Percentiles rank a stretch among this genome's conserved stretches.
Conservation (phyloP, 2,329 filamentous ascomycete genomes). For the Pseudocercospora ulei region DNA sequence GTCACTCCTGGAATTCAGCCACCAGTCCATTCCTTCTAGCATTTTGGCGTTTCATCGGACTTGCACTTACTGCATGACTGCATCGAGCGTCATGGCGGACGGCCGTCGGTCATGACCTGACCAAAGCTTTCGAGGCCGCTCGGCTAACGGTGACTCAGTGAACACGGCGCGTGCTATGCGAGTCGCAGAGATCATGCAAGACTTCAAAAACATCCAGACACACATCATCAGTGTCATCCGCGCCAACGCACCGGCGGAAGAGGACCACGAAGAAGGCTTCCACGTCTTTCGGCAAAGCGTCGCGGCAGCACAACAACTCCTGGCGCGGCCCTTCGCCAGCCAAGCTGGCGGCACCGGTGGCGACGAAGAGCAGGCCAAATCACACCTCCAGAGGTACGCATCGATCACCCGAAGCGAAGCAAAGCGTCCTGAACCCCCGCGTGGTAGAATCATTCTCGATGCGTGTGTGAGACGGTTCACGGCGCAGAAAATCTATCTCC, state of each 20-base stretch:
- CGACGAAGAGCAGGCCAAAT: constrained; percentile 48
- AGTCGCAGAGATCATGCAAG: constrained; percentile 54
- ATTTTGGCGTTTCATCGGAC: constrained; percentile 4
- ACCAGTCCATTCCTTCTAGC: constrained; percentile 5
- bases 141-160: constrained; percentile 37
- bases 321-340: constrained; percentile 44
- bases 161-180: constrained; percentile 56
- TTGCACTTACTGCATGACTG: constrained; percentile 6
- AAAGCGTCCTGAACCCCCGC: background rate
- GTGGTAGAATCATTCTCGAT: constrained; percentile 51
- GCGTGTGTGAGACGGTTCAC: constrained; percentile 52
- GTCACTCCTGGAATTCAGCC: constrained; percentile 3
- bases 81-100: constrained; percentile 43
- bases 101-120: constrained; percentile 38
- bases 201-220: constrained; percentile 53
- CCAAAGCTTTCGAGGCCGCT: constrained; percentile 1
- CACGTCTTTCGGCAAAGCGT: constrained; percentile 49
- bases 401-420: background rate
- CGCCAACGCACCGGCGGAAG: constrained; percentile 44
- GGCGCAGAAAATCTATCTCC: constrained; percentile 53
- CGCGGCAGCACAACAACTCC: constrained; percentile 47
- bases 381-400: constrained; percentile 47
- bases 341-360: background rate
- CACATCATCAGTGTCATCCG: constrained; percentile 49
- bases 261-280: constrained; percentile 52